phyloP scores from a whole-genome alignment of 2,329 filamentous ascomycete species.

The Coniella vitis region DNA sequence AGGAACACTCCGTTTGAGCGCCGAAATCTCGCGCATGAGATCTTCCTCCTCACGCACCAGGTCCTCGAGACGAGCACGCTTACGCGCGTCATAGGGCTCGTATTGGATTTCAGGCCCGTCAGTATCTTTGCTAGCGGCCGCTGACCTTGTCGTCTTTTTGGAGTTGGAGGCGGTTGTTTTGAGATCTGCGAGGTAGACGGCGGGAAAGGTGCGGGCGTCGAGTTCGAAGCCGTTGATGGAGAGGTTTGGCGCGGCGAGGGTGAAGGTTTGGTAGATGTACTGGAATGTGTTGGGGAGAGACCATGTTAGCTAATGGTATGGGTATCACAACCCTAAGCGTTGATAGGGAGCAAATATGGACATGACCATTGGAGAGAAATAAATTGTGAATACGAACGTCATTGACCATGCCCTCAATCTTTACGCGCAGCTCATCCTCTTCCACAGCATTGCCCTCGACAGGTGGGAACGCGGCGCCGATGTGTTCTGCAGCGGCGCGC shows the following conservation, averaged over 20 bases:
- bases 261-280: conserved; percentile 58
- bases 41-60: conserved; percentile 57
- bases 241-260: conserved; percentile 51
- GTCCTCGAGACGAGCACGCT: conserved; percentile 52
- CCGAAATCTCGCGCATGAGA: conserved; percentile 56
- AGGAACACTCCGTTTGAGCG: conserved; percentile 49
- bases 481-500: conserved; percentile 58
- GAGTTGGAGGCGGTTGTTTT: neutral
- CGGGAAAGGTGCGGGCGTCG: conserved; percentile 30
- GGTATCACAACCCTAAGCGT: neutral
- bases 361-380: neutral
- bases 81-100: conserved; percentile 54
- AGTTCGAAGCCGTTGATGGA: conserved; percentile 55
- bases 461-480: conserved; percentile 62
- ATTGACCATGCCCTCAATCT: conserved; percentile 54
- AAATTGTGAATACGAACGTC: conserved; percentile 35
- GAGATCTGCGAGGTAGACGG: conserved; percentile 17
- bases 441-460: conserved; percentile 39
- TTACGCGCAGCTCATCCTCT: conserved; percentile 50
- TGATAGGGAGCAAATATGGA: neutral
- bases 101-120: conserved; percentile 33
- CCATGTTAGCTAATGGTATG: neutral
- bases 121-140: conserved; percentile 11
- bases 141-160: neutral
- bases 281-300: conserved; percentile 26